Conservation (phyloP, 176 grass and related monocot species). For the Alopecurus myosuroides region DNA sequence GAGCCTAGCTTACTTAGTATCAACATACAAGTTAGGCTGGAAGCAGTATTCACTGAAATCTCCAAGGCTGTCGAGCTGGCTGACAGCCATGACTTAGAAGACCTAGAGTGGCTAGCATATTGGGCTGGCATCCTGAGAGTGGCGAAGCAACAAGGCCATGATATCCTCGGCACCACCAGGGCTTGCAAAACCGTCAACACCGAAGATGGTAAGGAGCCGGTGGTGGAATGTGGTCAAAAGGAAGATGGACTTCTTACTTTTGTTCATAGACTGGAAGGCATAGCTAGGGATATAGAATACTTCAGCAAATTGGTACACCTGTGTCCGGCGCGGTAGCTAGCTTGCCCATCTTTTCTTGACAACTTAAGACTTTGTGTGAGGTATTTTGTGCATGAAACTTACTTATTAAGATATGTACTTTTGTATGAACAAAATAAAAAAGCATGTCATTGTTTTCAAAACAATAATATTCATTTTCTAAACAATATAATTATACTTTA, state of each 20-base stretch:
- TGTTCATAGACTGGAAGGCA: not conserved
- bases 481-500: too few relatives aligned
- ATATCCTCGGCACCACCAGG: accelerated
- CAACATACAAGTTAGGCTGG: too few relatives aligned
- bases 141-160: not conserved
- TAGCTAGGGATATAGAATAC: not conserved
- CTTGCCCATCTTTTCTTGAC: not conserved
- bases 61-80: not conserved
- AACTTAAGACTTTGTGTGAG: not conserved
- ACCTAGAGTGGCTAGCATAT: not conserved
- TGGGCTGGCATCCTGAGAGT: not conserved
- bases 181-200: not conserved
- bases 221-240: not conserved
- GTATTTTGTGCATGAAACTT: not conserved
- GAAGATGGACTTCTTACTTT: not conserved
- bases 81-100: not conserved
- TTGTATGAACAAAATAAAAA: too few relatives aligned
- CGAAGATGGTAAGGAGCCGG: not conserved
- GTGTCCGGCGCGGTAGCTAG: not conserved
- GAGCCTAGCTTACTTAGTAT: too few relatives aligned
- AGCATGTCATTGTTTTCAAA: too few relatives aligned
- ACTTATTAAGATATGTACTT: too few relatives aligned
- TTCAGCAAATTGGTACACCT: not conserved
- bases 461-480: too few relatives aligned
- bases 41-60: not conserved